Conservation (phyloP, 2,329 filamentous ascomycete genomes). For the Sarocladium kiliense region DNA sequence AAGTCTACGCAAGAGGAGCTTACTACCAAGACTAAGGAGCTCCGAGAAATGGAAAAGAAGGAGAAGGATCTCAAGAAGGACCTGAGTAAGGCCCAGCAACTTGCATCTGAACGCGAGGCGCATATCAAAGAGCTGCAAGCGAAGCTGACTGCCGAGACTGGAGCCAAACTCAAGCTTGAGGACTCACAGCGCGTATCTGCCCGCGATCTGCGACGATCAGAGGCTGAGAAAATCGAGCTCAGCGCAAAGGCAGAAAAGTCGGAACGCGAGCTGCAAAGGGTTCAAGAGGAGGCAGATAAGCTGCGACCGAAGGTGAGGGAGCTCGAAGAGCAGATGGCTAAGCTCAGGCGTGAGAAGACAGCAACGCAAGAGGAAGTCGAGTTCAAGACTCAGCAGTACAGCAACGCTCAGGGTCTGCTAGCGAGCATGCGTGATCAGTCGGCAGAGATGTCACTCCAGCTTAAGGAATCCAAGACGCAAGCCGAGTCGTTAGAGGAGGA, state of each 20-base stretch:
- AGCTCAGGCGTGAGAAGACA: slow-evolving; percentile 62
- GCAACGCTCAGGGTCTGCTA: slow-evolving; percentile 77
- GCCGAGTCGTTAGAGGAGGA: slow-evolving; percentile 90
- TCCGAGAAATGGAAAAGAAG: slow-evolving; percentile 72
- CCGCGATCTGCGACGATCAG: slow-evolving; percentile 71
- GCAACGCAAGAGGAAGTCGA: slow-evolving; percentile 73
- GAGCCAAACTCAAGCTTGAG: slow-evolving; percentile 67
- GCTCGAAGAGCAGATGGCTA: slow-evolving; percentile 68
- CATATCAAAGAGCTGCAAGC: slow-evolving; percentile 77
- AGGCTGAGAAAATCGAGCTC: slow-evolving; percentile 75
- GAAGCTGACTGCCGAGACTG: slow-evolving; percentile 70
- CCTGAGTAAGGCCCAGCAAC: slow-evolving; percentile 62
- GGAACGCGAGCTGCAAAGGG: slow-evolving; percentile 61
- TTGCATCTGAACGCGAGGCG: slow-evolving; percentile 66
- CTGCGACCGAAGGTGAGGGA: slow-evolving; percentile 58
- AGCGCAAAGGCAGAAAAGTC: slow-evolving; percentile 68
- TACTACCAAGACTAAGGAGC: slow-evolving; percentile 47
- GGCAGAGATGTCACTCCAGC: slow-evolving; percentile 80
- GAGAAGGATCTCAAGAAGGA: slow-evolving; percentile 80
- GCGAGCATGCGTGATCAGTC: slow-evolving; percentile 92
- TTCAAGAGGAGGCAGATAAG: slow-evolving; percentile 68
- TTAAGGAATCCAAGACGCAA: slow-evolving; percentile 80
- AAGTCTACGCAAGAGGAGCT: slow-evolving; percentile 74
- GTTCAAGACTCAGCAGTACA: slow-evolving; percentile 79
- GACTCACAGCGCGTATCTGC: slow-evolving; percentile 70